A percentile compares a stretch with the other conserved stretches of the same genome.
Evolutionary conservation across 139 green algal genomes (phyloP).

Genomic region (Micromonas commoda): DNA sequence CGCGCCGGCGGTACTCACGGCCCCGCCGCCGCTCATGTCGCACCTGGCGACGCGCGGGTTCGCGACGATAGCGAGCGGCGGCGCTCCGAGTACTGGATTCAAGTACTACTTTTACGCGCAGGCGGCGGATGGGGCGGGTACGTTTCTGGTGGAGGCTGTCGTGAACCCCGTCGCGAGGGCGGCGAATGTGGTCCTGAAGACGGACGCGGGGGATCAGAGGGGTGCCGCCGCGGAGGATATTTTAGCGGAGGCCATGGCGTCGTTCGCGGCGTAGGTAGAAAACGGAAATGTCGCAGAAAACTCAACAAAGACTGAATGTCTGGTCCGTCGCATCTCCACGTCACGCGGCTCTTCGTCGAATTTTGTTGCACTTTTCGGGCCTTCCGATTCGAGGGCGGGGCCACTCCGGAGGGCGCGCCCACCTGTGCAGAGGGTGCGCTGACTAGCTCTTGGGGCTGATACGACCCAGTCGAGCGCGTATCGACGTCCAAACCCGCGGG

Average conservation of each 20-base stretch:
- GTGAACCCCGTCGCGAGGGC: slow-evolving; percentile 39
- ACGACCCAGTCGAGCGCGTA: too few species aligned
- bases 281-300: too few species aligned
- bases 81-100: slow-evolving; percentile 47
- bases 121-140: slow-evolving; percentile 27
- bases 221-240: not conserved
- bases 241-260: not conserved
- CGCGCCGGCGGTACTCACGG: not conserved
- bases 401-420: too few species aligned
- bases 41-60: slow-evolving; percentile 57
- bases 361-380: too few species aligned
- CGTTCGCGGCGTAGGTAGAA: not conserved
- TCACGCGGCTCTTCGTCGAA: too few species aligned
- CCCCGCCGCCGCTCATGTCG: slow-evolving; percentile 20
- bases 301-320: too few species aligned
- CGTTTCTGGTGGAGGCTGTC: slow-evolving; percentile 61
- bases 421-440: too few species aligned
- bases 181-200: slow-evolving; percentile 57
- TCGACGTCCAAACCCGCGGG: too few species aligned
- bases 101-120: slow-evolving; percentile 80
- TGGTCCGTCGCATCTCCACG: too few species aligned
- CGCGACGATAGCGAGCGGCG: slow-evolving; percentile 65
- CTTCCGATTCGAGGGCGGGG: too few species aligned
- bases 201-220: not conserved
- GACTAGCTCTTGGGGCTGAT: too few species aligned